These are phyloP conservation scores for Fistulifera pelliculosa DNA, from an alignment of 108 stramenopile genomes.

Conservation along the genomic window DNA sequence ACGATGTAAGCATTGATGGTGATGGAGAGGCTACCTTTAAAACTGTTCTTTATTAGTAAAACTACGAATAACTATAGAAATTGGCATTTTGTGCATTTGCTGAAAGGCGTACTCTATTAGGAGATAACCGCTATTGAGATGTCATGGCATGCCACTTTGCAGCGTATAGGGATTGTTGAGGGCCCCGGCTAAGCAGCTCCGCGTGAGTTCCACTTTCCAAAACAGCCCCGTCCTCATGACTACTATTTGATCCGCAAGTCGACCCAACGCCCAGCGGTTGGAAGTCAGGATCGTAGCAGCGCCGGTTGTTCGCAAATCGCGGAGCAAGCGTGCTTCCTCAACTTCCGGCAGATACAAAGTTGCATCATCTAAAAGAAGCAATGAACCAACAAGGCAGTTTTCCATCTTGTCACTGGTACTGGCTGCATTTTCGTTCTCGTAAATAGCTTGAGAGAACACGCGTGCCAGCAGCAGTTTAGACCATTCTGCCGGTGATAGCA, in stretches of 20 bases:
- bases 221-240: slow-evolving; percentile 69
- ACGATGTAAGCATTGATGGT: slow-evolving; percentile 48
- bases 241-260: slow-evolving; percentile 71
- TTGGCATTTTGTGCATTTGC: too few relatives aligned
- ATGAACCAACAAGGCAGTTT: slow-evolving; percentile 67
- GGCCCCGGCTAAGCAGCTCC: slow-evolving; percentile 67
- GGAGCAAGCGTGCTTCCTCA: slow-evolving; percentile 58
- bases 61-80: too few relatives aligned
- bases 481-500: slow-evolving; percentile 80
- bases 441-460: slow-evolving; percentile 68
- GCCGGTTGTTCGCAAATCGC: slow-evolving; percentile 55
- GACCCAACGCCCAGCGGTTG: slow-evolving; percentile 72
- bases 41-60: neutral
- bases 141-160: slow-evolving; percentile 80
- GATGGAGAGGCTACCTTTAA: slow-evolving; percentile 58
- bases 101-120: too few relatives aligned
- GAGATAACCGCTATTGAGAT: too few relatives aligned
- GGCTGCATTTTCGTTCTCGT: slow-evolving; percentile 59
- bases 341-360: slow-evolving; percentile 60
- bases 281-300: slow-evolving; percentile 71
- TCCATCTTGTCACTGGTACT: slow-evolving; percentile 40
- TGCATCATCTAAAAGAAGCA: slow-evolving; percentile 74
- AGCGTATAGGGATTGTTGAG: slow-evolving; percentile 75
- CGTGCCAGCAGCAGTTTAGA: slow-evolving; percentile 64
- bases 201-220: slow-evolving; percentile 78